These are phyloP conservation scores for Penicillium sp. DNA, from an alignment of 2,329 filamentous ascomycete species.

Conservation along the genomic window DNA sequence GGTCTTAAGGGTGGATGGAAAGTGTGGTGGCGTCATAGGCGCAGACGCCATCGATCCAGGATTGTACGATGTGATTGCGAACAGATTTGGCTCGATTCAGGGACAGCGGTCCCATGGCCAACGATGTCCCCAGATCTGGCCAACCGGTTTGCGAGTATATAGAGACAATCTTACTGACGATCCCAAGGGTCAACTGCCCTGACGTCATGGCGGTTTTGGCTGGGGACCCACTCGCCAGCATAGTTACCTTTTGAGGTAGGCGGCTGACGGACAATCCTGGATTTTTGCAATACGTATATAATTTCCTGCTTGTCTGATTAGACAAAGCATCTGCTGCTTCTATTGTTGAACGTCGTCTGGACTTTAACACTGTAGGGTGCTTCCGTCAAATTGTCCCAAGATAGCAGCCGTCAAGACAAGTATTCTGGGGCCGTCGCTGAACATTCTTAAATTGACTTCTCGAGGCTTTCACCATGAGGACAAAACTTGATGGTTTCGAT, in stretches of 20 bases:
- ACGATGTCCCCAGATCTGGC: neutral
- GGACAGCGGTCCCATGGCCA: neutral
- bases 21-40: conserved; percentile 3
- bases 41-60: neutral
- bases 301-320: neutral
- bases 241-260: neutral
- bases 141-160: neutral
- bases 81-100: neutral
- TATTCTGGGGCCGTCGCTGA: neutral
- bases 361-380: neutral
- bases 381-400: no score
- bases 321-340: neutral
- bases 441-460: neutral
- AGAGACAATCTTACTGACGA: neutral
- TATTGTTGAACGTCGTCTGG: neutral
- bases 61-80: neutral
- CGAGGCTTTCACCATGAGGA: neutral
- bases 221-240: neutral
- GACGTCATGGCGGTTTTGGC: neutral
- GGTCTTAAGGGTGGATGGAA: neutral
- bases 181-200: neutral
- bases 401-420: neutral
- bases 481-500: neutral
- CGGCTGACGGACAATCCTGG: neutral
- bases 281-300: neutral